Evolutionary conservation across 176 grass and related monocot genomes (phyloP).

Genomic region (Eleusine indica): DNA sequence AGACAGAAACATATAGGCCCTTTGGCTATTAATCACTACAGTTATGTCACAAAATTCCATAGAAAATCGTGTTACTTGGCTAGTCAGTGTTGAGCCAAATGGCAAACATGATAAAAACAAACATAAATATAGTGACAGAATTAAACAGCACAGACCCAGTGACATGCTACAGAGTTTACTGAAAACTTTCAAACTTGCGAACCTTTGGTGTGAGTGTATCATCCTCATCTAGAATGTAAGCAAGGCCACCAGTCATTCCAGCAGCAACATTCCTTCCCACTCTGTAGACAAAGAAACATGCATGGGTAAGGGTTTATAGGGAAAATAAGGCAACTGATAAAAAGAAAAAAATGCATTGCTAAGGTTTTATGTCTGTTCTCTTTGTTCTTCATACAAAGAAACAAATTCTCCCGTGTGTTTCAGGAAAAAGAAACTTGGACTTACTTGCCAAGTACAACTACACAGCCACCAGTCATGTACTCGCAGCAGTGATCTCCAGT

Average conservation of each 20-base stretch:
- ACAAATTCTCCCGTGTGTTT: neutral
- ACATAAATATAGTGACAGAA: conserved; percentile 1
- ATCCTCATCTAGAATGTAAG: conserved; percentile 99
- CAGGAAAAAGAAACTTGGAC: conserved; percentile 28
- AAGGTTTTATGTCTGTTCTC: neutral
- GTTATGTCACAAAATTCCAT: neutral
- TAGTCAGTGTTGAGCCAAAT: neutral
- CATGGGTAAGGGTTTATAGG: conserved; percentile 33
- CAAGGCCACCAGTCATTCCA: conserved; percentile 98
- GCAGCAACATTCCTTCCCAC: conserved; percentile 99
- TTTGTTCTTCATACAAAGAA: neutral
- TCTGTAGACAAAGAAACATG: conserved; percentile 53
- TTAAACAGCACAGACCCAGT: conserved; percentile 11
- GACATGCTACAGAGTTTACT: conserved; percentile 18
- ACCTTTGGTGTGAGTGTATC: conserved; percentile 90
- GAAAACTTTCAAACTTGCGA: conserved; percentile 18
- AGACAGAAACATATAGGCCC: too few relatives aligned
- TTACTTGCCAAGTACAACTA: conserved; percentile 99
- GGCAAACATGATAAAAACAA: conserved; percentile 2
- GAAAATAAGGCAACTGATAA: conserved; percentile 18
- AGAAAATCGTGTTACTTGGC: neutral
- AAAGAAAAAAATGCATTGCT: neutral
- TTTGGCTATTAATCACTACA: too few relatives aligned
- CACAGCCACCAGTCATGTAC: conserved; percentile 99
- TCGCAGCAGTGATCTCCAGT: conserved; percentile 99